These are phyloP conservation scores for Geotrichum macrosporum DNA, from an alignment of 1,139 yeast species.

Conservation along the genomic window DNA sequence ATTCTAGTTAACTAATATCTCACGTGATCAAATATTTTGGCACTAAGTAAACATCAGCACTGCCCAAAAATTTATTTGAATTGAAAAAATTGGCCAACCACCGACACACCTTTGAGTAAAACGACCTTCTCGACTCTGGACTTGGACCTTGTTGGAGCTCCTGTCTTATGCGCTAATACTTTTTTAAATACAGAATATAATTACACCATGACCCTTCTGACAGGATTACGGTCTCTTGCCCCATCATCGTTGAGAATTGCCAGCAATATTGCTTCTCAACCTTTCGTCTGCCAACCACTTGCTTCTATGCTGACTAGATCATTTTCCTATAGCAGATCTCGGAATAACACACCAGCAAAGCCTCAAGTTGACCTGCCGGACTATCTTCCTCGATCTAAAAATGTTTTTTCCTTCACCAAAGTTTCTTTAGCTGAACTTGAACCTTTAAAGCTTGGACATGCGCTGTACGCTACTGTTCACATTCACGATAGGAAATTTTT, in stretches of 20 bases:
- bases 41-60: constrained; percentile 3
- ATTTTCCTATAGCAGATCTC: constrained; percentile 8
- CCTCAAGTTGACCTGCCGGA: constrained; percentile 17
- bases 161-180: neutral
- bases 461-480: constrained; percentile 73
- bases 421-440: constrained; percentile 38
- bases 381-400: constrained; percentile 20
- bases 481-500: constrained; percentile 82
- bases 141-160: neutral
- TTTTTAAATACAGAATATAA: too few relatives aligned
- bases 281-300: constrained; percentile 1
- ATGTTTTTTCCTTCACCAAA: constrained; percentile 14
- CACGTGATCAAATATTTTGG: neutral
- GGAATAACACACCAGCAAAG: constrained; percentile 1
- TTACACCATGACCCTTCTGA: constrained; percentile 4
- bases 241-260: constrained; percentile 1
- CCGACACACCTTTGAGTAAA: neutral
- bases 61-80: neutral
- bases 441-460: constrained; percentile 60
- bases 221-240: neutral
- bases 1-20: neutral
- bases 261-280: neutral
- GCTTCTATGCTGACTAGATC: constrained; percentile 8
- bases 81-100: constrained; percentile 9
- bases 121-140: neutral